Conservation (phyloP, 2,329 filamentous ascomycete genomes). For the Pseudophaeomoniella oleicola region DNA sequence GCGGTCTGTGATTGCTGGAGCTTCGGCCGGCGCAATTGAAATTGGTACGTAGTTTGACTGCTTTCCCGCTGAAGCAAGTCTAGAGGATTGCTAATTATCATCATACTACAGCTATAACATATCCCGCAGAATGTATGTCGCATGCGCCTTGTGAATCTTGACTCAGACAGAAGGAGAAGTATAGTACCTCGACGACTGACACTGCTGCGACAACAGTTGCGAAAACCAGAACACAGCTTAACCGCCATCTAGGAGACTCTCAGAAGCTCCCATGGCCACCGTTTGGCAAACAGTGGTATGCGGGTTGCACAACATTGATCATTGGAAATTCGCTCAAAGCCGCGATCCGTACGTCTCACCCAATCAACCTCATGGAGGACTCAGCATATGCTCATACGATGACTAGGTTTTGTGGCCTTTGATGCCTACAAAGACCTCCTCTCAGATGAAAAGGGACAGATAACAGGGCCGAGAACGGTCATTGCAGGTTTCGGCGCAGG, state of each 20-base stretch:
- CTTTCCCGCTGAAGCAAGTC: background rate
- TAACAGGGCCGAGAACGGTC: slow-evolving; percentile 80
- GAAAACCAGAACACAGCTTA: slow-evolving; percentile 89
- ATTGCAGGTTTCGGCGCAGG: slow-evolving; percentile 89
- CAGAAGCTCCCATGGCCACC: slow-evolving; percentile 90
- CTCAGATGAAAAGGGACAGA: slow-evolving; percentile 69
- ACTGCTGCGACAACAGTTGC: slow-evolving; percentile 48
- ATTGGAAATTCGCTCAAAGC: slow-evolving; percentile 96
- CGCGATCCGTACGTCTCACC: slow-evolving; percentile 58
- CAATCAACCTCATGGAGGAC: background rate
- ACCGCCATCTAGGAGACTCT: slow-evolving; percentile 62
- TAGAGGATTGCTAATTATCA: slow-evolving; percentile 11
- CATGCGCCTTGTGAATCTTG: too few relatives aligned
- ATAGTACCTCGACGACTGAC: slow-evolving; percentile 7
- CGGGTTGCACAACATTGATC: slow-evolving; percentile 90
- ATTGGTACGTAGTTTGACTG: slow-evolving; percentile 46
- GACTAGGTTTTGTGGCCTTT: slow-evolving; percentile 75
- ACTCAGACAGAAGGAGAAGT: too few relatives aligned
- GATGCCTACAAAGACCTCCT: slow-evolving; percentile 83
- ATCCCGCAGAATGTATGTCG: slow-evolving; percentile 81
- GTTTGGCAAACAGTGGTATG: slow-evolving; percentile 92
- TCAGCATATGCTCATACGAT: slow-evolving; percentile 1
- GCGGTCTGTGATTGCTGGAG: slow-evolving; percentile 82
- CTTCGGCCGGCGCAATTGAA: slow-evolving; percentile 86
- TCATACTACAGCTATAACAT: slow-evolving; percentile 57